Conservation (phyloP, 108 stramenopile species). For the Cyclotella kingstonii region DNA sequence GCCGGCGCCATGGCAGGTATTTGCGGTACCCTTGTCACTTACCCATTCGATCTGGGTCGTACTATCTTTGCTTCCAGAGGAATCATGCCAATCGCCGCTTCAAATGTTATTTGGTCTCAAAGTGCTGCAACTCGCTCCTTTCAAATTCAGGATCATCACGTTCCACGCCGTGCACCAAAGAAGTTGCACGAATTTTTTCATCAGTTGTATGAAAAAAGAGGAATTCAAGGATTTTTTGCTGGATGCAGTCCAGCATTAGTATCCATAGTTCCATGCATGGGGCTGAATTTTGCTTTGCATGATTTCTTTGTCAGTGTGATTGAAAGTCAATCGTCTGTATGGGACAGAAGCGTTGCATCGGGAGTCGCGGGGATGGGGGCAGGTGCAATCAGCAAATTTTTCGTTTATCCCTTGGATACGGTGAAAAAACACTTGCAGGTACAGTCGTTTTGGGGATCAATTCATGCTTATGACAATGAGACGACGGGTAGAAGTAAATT, state of each 20-base stretch:
- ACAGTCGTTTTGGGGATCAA: conserved; percentile 70
- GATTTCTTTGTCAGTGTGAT: conserved; percentile 57
- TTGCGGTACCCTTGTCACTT: conserved; percentile 82
- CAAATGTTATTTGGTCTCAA: conserved; percentile 44
- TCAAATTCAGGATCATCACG: conserved; percentile 16
- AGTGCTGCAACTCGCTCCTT: conserved; percentile 17
- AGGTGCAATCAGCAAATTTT: conserved; percentile 83
- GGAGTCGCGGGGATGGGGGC: conserved; percentile 78
- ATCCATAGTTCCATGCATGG: conserved; percentile 93
- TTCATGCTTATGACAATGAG: neutral
- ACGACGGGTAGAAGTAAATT: conserved; percentile 2
- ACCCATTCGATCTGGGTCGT: conserved; percentile 91
- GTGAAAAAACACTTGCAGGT: conserved; percentile 93
- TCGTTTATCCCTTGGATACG: conserved; percentile 94
- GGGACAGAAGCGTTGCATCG: conserved; percentile 29
- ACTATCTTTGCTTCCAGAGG: conserved; percentile 90
- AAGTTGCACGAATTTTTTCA: conserved; percentile 62
- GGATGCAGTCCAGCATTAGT: conserved; percentile 78
- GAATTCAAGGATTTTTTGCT: conserved; percentile 80
- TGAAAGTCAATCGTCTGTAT: conserved; percentile 12
- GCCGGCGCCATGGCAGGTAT: conserved; percentile 82
- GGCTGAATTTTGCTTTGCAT: conserved; percentile 88
- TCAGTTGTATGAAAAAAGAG: conserved; percentile 55
- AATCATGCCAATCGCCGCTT: conserved; percentile 35
- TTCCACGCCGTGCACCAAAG: conserved; percentile 50